Evolutionary conservation across 2,329 filamentous ascomycete species (phyloP).

Genomic region (Fusarium sp.): DNA sequence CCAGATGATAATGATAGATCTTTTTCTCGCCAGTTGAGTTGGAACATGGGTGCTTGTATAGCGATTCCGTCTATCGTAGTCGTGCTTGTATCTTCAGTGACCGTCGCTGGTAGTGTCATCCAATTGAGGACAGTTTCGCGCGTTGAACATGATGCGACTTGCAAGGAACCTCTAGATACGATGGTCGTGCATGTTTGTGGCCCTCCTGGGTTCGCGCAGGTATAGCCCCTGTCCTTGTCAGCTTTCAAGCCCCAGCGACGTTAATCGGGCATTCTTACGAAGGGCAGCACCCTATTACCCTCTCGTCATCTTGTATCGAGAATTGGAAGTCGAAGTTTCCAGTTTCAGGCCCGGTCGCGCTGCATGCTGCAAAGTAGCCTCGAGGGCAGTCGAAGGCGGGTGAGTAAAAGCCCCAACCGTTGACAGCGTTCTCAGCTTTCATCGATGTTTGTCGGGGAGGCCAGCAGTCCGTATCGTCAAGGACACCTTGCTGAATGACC

Average conservation of each 20-base stretch:
- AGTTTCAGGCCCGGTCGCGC: not conserved
- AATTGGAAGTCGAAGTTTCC: slow-evolving; percentile 15
- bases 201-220: not conserved
- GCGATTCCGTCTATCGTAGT: not conserved
- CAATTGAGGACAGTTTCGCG: not conserved
- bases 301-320: not conserved
- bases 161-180: not conserved
- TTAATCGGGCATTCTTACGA: not conserved
- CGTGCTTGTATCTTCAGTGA: not conserved
- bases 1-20: not conserved
- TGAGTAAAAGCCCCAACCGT: slow-evolving; percentile 10
- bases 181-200: not conserved
- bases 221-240: not conserved
- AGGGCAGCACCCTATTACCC: slow-evolving; percentile 4
- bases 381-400: not conserved
- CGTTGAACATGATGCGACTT: not conserved
- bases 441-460: not conserved
- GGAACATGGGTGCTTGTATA: slow-evolving; percentile 7
- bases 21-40: not conserved
- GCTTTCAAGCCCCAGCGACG: fast-evolving
- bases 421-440: not conserved
- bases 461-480: not conserved
- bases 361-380: not conserved
- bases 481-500: not conserved
- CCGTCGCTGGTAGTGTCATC: not conserved